Evolutionary conservation across 2,329 filamentous ascomycete species (phyloP).

Genomic region (Ceratocystis cubensis): DNA sequence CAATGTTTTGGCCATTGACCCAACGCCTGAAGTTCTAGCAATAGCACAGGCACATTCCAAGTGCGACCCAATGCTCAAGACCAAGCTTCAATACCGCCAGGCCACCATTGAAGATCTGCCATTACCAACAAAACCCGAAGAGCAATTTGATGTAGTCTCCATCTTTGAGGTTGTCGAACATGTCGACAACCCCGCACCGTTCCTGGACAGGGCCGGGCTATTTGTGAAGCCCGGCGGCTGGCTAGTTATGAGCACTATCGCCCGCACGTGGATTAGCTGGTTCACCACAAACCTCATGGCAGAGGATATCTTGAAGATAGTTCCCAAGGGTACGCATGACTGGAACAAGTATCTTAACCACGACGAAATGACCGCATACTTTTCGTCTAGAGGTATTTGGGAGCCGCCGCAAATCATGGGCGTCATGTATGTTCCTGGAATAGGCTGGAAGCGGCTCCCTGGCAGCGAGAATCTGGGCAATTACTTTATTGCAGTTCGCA

Average conservation of each 20-base stretch:
- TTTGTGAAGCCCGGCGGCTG: constrained; percentile 85
- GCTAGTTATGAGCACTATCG: constrained; percentile 86
- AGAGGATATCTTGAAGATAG: constrained; percentile 75
- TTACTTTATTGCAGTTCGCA: constrained; percentile 82
- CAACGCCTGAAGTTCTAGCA: constrained; percentile 57
- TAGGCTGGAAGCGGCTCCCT: constrained; percentile 75
- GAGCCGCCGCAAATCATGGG: constrained; percentile 54
- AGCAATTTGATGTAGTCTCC: constrained; percentile 65
- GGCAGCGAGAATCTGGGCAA: constrained; percentile 82
- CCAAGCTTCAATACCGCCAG: constrained; percentile 60
- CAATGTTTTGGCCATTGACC: constrained; percentile 65
- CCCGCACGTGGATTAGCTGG: constrained; percentile 78
- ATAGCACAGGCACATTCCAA: constrained; percentile 66
- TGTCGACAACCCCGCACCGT: constrained; percentile 61
- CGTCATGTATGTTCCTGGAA: constrained; percentile 75
- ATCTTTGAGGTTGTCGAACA: constrained; percentile 95
- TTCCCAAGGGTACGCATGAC: constrained; percentile 87
- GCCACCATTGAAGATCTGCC: constrained; percentile 61
- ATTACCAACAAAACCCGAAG: constrained; percentile 28
- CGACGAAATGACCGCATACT: constrained; percentile 53
- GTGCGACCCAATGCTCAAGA: constrained; percentile 54
- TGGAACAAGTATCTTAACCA: constrained; percentile 95
- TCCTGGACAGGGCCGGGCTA: constrained; percentile 56
- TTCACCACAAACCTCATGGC: constrained; percentile 85
- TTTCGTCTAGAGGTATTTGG: constrained; percentile 45